Percentiles rank a stretch among this genome's conserved stretches.
Evolutionary conservation across 2,329 filamentous ascomycete genomes (phyloP).

Genomic region (Rhynchosporium secalis): DNA sequence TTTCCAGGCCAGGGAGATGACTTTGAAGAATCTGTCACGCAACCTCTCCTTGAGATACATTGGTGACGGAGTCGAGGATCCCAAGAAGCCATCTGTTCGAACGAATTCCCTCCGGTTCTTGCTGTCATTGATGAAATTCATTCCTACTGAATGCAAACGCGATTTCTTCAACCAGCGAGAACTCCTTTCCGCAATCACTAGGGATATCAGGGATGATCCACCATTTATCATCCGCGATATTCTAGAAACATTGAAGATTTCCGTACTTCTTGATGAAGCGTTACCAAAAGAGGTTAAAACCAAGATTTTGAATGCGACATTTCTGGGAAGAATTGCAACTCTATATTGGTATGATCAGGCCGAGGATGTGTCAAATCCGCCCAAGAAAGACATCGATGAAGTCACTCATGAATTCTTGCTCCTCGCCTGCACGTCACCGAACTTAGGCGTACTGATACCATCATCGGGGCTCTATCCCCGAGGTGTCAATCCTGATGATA

Average conservation of each 20-base stretch:
- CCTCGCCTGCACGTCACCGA: constrained; percentile 70
- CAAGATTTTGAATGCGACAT: constrained; percentile 71
- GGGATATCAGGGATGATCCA: constrained; percentile 75
- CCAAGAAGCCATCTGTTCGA: constrained; percentile 73
- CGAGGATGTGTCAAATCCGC: constrained; percentile 47
- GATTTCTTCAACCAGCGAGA: constrained; percentile 78
- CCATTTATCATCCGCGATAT: constrained; percentile 74
- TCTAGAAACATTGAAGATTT: constrained; percentile 65
- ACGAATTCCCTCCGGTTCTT: constrained; percentile 83
- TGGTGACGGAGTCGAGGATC: constrained; percentile 61
- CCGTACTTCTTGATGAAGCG: constrained; percentile 73
- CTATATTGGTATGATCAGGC: constrained; percentile 63
- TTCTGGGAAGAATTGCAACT: constrained; percentile 68
- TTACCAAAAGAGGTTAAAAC: constrained; percentile 74
- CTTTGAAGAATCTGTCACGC: constrained; percentile 75
- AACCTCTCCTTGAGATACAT: constrained; percentile 72
- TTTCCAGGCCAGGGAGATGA: constrained; percentile 75
- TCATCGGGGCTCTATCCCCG: constrained; percentile 85
- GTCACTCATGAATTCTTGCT: constrained; percentile 75
- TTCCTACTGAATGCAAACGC: constrained; percentile 74
- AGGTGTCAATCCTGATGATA: constrained; percentile 59
- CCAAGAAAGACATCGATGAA: constrained; percentile 59
- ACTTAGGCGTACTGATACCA: constrained; percentile 72
- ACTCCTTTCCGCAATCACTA: constrained; percentile 69
- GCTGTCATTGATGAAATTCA: constrained; percentile 73